Base-by-base conservation (phyloP, 2,329 filamentous ascomycete species). In the Pseudonectria buxi region DNA sequence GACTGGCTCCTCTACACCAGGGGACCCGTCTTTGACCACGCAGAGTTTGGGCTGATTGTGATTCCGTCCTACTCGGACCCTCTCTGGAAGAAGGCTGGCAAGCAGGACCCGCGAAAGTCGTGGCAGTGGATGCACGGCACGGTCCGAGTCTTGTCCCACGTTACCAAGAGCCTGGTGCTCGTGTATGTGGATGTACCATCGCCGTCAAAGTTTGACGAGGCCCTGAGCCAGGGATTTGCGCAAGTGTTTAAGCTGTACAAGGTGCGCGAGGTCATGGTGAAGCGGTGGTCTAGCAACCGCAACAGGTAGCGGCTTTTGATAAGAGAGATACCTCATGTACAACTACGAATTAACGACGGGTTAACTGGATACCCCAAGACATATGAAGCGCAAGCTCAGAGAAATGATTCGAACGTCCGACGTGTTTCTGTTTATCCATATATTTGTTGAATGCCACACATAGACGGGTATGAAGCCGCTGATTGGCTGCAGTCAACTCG, bases 1-100 rank as follows among this genome's bases (percentile, higher is more conserved):
- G 92, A 98, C 59, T 95, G 86, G 68, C 68, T 98, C n/a, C 74
- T 98, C 7, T 98, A 98, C 63, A 81, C 87, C 37, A 82, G 88
- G 14, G 92, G 92, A 0, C 92, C 92, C 0, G 90, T 92, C 0
- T 96, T 98, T 58, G 81, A 87, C 14, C 92, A 98, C 56, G 92
- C 92, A 14, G 88, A 96, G 55, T 98, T 95, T 55, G 89, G 86
- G 1, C 65, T 95, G 28, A 71, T 90, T 15, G 78, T 98, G 27
- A 57, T 96, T 4, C 90, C 92, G 0, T 82, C 87, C 0, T 96
- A 94, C 55, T 80, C 72, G 0, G 68, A 92, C 54, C 55, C 75
- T 0, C 79, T 81, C 53, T 95, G 89, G 88, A 71, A 72, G 44
- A 63, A 68, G 1, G 60, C 72, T 30, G 72, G 72, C 4, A 72